phyloP scores from a whole-genome alignment of 768 basidiomycete species.

The Collybiopsis luxurians region DNA sequence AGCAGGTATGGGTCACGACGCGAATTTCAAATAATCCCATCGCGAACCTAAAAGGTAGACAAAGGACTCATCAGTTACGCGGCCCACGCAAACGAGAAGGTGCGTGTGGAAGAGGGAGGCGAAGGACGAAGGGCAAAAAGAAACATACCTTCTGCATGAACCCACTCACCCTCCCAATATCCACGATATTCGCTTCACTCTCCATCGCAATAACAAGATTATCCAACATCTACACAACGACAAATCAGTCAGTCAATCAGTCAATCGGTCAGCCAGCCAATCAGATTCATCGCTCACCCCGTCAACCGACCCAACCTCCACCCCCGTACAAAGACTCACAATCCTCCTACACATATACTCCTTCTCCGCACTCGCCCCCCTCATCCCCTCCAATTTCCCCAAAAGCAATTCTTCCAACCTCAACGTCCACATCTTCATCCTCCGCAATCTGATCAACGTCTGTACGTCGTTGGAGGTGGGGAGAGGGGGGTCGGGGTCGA shows the following conservation, averaged over 20 bases:
- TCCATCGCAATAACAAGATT: conserved; percentile 84
- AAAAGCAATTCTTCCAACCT: conserved; percentile 75
- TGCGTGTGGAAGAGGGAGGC: no score
- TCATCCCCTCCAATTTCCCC: conserved; percentile 62
- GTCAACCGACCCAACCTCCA: conserved; percentile 86
- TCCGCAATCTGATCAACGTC: conserved; percentile 66
- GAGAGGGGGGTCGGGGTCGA: conserved; percentile 73
- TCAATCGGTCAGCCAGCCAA: conserved; percentile 73
- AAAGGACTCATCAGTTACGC: no score
- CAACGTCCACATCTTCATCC: conserved; percentile 82
- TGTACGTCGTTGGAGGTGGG: conserved; percentile 57
- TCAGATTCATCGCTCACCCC: conserved; percentile 72
- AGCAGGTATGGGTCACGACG: no score
- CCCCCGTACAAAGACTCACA: conserved; percentile 84
- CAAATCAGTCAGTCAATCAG: not conserved
- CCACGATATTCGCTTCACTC: conserved; percentile 79
- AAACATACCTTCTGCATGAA: conserved; percentile 82
- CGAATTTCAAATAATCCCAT: no score
- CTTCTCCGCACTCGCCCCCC: conserved; percentile 83
- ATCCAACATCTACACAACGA: conserved; percentile 64
- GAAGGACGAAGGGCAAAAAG: no score
- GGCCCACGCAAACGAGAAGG: no score
- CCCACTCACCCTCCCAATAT: conserved; percentile 81
- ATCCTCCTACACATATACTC: conserved; percentile 92
- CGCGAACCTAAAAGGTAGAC: no score